phyloP scores from a whole-genome alignment of 164 flowering plant genomes.

The Liriodendron chinense region DNA sequence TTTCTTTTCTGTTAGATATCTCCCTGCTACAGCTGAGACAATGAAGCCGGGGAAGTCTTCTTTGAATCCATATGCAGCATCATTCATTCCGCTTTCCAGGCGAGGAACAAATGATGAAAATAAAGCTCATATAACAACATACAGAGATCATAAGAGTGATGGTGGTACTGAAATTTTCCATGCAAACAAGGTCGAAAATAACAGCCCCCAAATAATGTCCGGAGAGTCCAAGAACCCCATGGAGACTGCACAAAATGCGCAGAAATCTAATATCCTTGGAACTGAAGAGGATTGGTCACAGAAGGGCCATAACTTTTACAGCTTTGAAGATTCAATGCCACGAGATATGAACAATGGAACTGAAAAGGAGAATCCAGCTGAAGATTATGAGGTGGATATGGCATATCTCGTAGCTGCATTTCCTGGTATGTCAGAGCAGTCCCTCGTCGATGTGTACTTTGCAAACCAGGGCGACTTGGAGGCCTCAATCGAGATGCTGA shows the following conservation, averaged over 20 bases:
- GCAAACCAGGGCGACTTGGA: conserved; percentile 15
- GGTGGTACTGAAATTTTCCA: neutral
- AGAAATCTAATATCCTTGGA: neutral
- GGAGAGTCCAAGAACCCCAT: neutral
- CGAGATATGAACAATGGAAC: neutral
- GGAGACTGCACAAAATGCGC: neutral
- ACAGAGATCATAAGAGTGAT: conserved; percentile 7
- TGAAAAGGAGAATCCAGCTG: conserved; percentile 1
- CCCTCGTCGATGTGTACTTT: conserved; percentile 19
- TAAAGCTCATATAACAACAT: neutral
- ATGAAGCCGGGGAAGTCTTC: conserved; percentile 25
- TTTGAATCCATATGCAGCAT: conserved; percentile 38
- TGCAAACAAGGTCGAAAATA: neutral
- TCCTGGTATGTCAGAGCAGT: conserved; percentile 13
- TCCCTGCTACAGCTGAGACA: neutral
- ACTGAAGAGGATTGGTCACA: neutral
- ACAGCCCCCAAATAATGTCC: neutral
- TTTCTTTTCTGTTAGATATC: neutral
- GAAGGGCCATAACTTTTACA: neutral
- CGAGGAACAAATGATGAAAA: conserved; percentile 3
- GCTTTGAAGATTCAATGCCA: neutral
- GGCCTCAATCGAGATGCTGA: conserved; percentile 18
- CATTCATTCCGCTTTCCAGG: conserved; percentile 39
- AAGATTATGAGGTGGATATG: conserved; percentile 11
- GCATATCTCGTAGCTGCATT: conserved; percentile 11